These are phyloP conservation scores for Raffaelea arxii DNA, from an alignment of 2,329 filamentous ascomycete species.

Conservation along the genomic window DNA sequence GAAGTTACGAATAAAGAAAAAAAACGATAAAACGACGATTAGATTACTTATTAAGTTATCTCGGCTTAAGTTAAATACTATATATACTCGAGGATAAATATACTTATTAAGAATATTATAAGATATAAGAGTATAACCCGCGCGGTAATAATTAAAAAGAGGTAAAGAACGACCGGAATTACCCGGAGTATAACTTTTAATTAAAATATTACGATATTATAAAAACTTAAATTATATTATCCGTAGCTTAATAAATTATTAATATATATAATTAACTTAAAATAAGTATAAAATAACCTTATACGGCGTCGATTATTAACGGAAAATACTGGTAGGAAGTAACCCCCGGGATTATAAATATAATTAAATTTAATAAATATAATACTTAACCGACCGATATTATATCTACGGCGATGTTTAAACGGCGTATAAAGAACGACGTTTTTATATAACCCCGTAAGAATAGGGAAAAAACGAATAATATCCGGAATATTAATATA, in stretches of 20 bases:
- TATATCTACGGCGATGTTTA: background rate
- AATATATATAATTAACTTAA: constrained; percentile 1
- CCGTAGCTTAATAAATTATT: background rate
- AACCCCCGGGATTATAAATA: background rate
- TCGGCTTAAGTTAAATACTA: too few species aligned
- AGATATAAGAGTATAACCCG: too few species aligned
- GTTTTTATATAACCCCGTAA: background rate
- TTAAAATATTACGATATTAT: too few species aligned
- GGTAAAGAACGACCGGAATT: too few species aligned
- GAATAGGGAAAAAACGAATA: background rate
- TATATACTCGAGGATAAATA: too few species aligned
- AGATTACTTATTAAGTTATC: too few species aligned
- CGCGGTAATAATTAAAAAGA: too few species aligned
- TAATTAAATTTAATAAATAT: background rate
- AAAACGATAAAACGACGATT: too few species aligned
- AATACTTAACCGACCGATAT: too few species aligned
- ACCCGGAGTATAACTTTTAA: too few species aligned
- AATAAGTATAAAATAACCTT: background rate
- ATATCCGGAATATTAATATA: background rate
- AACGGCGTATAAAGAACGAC: background rate
- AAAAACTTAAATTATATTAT: background rate
- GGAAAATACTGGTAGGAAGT: background rate
- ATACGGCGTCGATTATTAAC: background rate
- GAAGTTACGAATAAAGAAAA: too few species aligned
- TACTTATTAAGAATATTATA: too few species aligned